Evolutionary conservation across 2,329 filamentous ascomycete genomes (phyloP).

Genomic region (Furcasterigmium furcatum): DNA sequence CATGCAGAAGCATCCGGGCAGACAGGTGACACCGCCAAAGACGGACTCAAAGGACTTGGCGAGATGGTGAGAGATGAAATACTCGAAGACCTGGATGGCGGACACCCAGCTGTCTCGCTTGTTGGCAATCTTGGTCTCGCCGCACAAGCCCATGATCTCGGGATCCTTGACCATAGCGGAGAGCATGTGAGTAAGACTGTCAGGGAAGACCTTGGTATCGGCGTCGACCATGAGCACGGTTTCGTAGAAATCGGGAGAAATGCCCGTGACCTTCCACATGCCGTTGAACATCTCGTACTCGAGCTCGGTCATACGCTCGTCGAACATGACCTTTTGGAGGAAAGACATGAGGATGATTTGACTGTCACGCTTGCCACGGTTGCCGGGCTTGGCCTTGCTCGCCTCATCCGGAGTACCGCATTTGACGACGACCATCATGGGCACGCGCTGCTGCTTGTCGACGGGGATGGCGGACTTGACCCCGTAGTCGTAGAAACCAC

Average conservation of each 20-base stretch:
- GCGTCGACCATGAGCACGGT: slow-evolving; percentile 98
- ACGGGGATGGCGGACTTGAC: slow-evolving; percentile 71
- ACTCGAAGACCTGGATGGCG: slow-evolving; percentile 98
- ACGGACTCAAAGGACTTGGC: slow-evolving; percentile 97
- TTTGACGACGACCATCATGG: slow-evolving; percentile 96
- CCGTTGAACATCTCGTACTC: slow-evolving; percentile 99
- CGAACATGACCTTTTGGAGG: slow-evolving; percentile 99
- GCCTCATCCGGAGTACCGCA: slow-evolving; percentile 89
- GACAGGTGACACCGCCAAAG: slow-evolving; percentile 97
- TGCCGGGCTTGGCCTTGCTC: slow-evolving; percentile 81
- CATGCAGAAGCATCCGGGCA: slow-evolving; percentile 99
- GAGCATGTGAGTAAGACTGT: slow-evolving; percentile 97
- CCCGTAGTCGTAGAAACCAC: slow-evolving; percentile 97
- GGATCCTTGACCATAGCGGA: slow-evolving; percentile 99
- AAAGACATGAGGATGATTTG: slow-evolving; percentile 99
- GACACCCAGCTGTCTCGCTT: slow-evolving; percentile 93
- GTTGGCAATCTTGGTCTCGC: slow-evolving; percentile 99
- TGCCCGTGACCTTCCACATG: slow-evolving; percentile 97
- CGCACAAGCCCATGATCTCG: slow-evolving; percentile 98
- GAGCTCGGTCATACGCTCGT: slow-evolving; percentile 98
- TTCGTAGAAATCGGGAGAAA: slow-evolving; percentile 97
- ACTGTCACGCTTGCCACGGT: slow-evolving; percentile 97
- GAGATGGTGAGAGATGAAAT: slow-evolving; percentile 97
- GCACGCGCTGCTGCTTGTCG: slow-evolving; percentile 93
- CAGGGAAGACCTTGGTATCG: slow-evolving; percentile 98